Percentiles rank a stretch among this genome's conserved stretches.
Conservation (phyloP, 2,329 filamentous ascomycete species). For the Fusarium armeniacum region DNA sequence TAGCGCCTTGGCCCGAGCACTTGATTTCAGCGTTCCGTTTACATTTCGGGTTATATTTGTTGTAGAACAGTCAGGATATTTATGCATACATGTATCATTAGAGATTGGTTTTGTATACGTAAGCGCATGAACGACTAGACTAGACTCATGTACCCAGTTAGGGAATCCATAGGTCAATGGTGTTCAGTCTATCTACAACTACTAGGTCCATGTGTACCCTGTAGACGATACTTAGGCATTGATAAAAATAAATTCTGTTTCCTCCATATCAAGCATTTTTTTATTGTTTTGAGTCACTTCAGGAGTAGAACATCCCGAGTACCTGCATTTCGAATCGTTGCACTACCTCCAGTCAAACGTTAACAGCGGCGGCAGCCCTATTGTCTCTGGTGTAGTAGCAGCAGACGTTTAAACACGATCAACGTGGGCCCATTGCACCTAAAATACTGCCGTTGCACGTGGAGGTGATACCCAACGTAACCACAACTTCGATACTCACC, state of each 20-base stretch:
- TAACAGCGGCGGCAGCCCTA: neutral
- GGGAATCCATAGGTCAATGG: neutral
- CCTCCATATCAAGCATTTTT: neutral
- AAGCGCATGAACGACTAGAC: neutral
- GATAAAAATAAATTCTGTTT: neutral
- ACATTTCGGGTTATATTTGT: neutral
- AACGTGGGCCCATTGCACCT: conserved; percentile 19
- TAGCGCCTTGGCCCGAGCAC: conserved; percentile 29
- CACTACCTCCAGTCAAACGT: conserved; percentile 4
- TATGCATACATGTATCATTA: neutral
- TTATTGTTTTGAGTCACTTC: neutral
- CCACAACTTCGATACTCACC: conserved; percentile 9
- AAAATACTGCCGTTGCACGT: conserved; percentile 25
- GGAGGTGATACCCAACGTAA: conserved; percentile 27
- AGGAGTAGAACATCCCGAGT: neutral
- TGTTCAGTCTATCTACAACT: neutral
- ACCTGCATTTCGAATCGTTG: neutral
- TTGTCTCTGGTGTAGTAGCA: neutral
- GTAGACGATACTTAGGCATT: neutral
- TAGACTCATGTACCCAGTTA: too few relatives aligned
- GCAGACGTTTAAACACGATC: neutral
- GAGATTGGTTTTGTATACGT: neutral
- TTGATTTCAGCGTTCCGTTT: conserved; percentile 14
- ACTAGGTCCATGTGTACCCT: neutral
- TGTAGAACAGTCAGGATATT: neutral